Base-by-base conservation (phyloP, 306 rosid species). In the Astragalus glycyphyllos region DNA sequence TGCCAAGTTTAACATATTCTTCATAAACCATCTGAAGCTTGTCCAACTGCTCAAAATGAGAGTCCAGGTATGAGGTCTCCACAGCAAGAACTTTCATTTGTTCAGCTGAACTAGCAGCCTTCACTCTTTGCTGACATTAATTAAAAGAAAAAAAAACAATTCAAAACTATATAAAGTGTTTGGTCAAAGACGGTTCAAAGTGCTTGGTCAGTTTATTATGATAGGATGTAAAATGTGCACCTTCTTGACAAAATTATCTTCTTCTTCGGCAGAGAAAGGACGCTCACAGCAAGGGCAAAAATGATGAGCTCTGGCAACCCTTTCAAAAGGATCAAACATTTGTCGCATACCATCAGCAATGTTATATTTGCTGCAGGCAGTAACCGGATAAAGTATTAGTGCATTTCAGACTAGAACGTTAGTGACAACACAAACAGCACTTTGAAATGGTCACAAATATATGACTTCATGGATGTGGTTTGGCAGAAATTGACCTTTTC, bases 271-370 rank as follows among this genome's bases (percentile, higher is more conserved):
- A 71, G 94, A 83, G 85, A 93, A 90, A 69, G 96, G 76, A 17
- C 98, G 96, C 77, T 93, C 97, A 74, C 98, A 93, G 83, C 97
- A 90, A 41, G 98, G 98, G 82, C 98, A 93, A 69, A 83, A 11
- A 75, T 93, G 98, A 84, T 81, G 84, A 66, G 90, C 97, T 57
- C 98, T 93, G 49, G 98, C 97, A 76, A 86, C 89, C 83, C 86
- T 86, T 84, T 90, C 98, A 78, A 90, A 93, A 61, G 96, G 97
- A 88, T 90, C 98, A 86, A 93, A 86, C 96, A 90, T 88, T 69
- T 87, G 92, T 42, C 89, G 86, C 97, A 93, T 90, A 77, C 98
- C 98, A 86, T 85, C 97, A 26, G 94, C 90, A 57, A 88, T 78
- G 82, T 87, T 88, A 86, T 78, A 88, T 73, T 90, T 87, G 90